Percentiles rank a stretch among this genome's conserved stretches.
Evolutionary conservation across 805 yeast species (phyloP).

Genomic region (Ogataea pini): DNA sequence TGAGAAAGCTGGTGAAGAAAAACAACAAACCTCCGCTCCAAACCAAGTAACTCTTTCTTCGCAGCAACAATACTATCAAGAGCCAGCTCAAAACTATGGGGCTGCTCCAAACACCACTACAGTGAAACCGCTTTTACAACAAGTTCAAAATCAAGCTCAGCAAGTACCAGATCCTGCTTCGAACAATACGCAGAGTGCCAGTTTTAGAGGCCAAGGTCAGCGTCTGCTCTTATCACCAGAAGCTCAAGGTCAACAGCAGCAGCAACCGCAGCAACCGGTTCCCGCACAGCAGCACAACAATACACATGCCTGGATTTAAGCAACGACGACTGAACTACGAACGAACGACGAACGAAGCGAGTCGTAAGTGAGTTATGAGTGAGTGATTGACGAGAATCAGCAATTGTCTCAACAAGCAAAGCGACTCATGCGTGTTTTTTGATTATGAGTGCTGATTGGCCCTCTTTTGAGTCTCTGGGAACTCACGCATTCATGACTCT

Average conservation of each 20-base stretch:
- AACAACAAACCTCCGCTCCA: constrained; percentile 17
- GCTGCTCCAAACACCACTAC: constrained; percentile 9
- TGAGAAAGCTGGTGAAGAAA: constrained; percentile 22
- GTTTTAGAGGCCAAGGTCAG: constrained; percentile 27
- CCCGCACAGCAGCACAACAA: constrained; percentile 17
- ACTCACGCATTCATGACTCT: no score
- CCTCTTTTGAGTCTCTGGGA: no score
- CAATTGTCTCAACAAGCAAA: no score
- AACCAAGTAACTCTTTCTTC: constrained; percentile 17
- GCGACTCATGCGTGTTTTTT: no score
- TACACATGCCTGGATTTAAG: constrained; percentile 34
- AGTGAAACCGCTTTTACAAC: constrained; percentile 35
- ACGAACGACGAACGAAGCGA: no score
- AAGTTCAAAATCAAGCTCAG: constrained; percentile 33
- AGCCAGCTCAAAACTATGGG: constrained; percentile 14
- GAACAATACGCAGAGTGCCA: constrained; percentile 12
- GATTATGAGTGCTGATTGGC: no score
- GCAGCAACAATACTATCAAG: constrained; percentile 24
- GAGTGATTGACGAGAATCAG: no score
- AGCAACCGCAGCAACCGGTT: neutral
- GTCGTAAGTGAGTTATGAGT: no score
- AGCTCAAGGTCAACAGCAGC: constrained; percentile 20
- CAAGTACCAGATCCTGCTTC: constrained; percentile 34
- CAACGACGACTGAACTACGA: no score
- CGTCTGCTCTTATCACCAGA: constrained; percentile 12